Evolutionary conservation across 73 alveolate species (phyloP).

Genomic region (Durusdinium trenchii): DNA sequence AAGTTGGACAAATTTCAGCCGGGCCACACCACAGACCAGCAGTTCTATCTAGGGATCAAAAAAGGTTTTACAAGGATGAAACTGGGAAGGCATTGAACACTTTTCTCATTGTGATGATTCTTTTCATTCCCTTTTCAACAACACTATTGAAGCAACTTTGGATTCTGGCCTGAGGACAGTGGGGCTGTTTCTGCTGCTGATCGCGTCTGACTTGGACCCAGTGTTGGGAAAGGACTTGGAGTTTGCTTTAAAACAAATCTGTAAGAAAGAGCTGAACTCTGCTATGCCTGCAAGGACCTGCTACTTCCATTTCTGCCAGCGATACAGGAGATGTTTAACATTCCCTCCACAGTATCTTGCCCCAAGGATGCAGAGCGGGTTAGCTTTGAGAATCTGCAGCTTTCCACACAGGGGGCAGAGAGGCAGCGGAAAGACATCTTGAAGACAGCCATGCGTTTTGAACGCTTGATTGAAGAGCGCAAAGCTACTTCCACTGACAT

Average conservation of each 20-base stretch:
- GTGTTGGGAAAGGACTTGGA: conserved; percentile 14
- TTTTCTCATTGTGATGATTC: neutral
- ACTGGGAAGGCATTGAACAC: neutral
- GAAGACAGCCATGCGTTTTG: conserved; percentile 4
- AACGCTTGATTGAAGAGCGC: neutral
- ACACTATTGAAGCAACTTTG: too few species aligned
- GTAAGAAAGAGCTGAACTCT: neutral
- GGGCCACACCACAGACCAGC: neutral
- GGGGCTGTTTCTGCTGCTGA: neutral
- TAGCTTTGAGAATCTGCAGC: conserved; percentile 18
- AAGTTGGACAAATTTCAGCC: too few species aligned
- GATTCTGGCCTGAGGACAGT: neutral
- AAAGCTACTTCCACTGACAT: neutral
- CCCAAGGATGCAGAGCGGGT: neutral
- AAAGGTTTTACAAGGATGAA: conserved; percentile 12
- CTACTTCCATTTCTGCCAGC: neutral
- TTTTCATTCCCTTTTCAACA: neutral
- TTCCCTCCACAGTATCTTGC: neutral
- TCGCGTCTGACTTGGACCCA: conserved; percentile 24
- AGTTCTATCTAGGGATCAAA: neutral
- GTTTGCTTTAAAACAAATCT: too few species aligned
- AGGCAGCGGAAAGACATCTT: conserved; percentile 20
- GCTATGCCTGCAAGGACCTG: neutral
- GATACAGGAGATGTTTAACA: neutral
- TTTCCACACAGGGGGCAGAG: conserved; percentile 23